phyloP scores from a whole-genome alignment of 78 protist genomes.

The Cavenderia fasciculata region DNA sequence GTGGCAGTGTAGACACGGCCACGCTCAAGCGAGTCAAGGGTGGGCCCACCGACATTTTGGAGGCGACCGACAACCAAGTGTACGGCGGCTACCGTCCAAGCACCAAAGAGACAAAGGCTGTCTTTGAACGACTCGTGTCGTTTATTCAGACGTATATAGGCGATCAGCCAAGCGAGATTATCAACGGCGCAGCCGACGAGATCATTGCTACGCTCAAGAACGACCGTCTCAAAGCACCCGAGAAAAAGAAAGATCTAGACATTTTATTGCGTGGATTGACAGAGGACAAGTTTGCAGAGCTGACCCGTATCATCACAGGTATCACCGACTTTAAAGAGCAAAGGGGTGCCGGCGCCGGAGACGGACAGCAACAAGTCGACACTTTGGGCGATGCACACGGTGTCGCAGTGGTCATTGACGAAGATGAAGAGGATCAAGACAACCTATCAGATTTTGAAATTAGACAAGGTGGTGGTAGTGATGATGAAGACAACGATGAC shows the following conservation, averaged over 20 bases:
- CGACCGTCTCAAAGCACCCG: constrained; percentile 58
- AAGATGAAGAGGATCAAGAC: constrained; percentile 71
- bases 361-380: neutral
- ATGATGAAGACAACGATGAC: constrained; percentile 33
- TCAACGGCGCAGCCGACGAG: constrained; percentile 94
- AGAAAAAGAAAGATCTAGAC: constrained; percentile 62
- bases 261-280: constrained; percentile 41
- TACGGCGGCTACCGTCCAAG: constrained; percentile 85
- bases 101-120: constrained; percentile 79
- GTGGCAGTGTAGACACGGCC: neutral
- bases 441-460: constrained; percentile 24
- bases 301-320: constrained; percentile 59
- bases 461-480: constrained; percentile 37
- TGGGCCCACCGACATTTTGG: constrained; percentile 20
- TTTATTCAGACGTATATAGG: constrained; percentile 67
- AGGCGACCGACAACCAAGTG: constrained; percentile 66
- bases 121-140: constrained; percentile 83
- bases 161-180: constrained; percentile 87
- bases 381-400: constrained; percentile 86
- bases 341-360: neutral
- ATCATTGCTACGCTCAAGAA: constrained; percentile 89
- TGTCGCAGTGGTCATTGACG: constrained; percentile 93
- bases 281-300: constrained; percentile 65
- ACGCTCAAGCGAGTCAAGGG: constrained; percentile 34
- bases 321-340: constrained; percentile 86